Evolutionary conservation across 2,329 filamentous ascomycete species (phyloP).

Genomic region (Hypoxylon sp.): DNA sequence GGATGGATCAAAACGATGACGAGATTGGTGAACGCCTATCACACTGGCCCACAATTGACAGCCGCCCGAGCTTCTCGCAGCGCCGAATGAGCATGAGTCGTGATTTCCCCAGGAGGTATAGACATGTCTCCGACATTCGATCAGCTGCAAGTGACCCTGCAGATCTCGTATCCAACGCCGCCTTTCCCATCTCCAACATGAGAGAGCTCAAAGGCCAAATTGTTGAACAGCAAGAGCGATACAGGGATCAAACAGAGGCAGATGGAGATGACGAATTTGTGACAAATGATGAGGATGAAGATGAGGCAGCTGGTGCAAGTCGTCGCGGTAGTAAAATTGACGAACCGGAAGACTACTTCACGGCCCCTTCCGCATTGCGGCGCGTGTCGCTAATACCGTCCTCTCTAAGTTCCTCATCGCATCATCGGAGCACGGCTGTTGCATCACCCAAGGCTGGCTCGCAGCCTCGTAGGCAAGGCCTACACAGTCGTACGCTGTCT

Average conservation of each 20-base stretch:
- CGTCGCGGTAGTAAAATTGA: slow-evolving; percentile 41
- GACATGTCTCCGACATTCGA: slow-evolving; percentile 63
- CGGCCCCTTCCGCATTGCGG: slow-evolving; percentile 56
- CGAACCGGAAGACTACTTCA: slow-evolving; percentile 60
- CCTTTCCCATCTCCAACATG: slow-evolving; percentile 42
- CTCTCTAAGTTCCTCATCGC: slow-evolving; percentile 43
- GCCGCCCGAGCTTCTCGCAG: slow-evolving; percentile 57
- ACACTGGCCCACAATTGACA: slow-evolving; percentile 61
- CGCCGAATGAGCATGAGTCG: slow-evolving; percentile 62
- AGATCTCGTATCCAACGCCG: slow-evolving; percentile 62
- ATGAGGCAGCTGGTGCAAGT: slow-evolving; percentile 57
- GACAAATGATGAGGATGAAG: slow-evolving; percentile 78
- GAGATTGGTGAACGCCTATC: slow-evolving; percentile 57
- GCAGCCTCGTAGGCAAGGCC: slow-evolving; percentile 49
- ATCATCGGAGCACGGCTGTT: slow-evolving; percentile 42
- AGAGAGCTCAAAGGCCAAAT: slow-evolving; percentile 47
- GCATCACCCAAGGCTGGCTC: slow-evolving; percentile 46
- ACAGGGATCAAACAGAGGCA: slow-evolving; percentile 76
- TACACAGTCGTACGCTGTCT: slow-evolving; percentile 78
- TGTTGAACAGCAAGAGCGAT: slow-evolving; percentile 57
- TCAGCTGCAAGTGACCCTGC: slow-evolving; percentile 71
- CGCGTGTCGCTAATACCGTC: slow-evolving; percentile 49
- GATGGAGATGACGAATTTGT: slow-evolving; percentile 92
- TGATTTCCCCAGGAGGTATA: slow-evolving; percentile 57
- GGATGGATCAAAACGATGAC: slow-evolving; percentile 81